Conservation (phyloP, 805 yeast species). For the Millerago galiae region DNA sequence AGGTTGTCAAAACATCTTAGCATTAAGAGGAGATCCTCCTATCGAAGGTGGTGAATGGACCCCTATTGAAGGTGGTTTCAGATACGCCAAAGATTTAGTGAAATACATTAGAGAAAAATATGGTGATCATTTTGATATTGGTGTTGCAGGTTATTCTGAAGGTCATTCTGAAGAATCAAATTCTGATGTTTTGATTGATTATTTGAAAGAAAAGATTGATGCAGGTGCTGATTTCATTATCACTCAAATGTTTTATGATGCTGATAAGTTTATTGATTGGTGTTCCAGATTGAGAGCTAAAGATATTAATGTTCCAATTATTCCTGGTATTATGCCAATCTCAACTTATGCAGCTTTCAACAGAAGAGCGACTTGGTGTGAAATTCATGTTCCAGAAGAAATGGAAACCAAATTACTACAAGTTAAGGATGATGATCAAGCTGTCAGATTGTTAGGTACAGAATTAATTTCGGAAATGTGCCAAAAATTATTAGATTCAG, state of each 20-base stretch:
- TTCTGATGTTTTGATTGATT: constrained; percentile 44
- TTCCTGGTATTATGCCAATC: constrained; percentile 98
- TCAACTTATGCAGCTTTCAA: constrained; percentile 90
- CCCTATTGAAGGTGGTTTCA: constrained; percentile 67
- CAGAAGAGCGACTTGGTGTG: constrained; percentile 94
- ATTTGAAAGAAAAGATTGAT: constrained; percentile 82
- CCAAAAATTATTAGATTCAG: constrained; percentile 57
- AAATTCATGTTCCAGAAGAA: constrained; percentile 68
- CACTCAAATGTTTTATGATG: constrained; percentile 97
- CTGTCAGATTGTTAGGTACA: constrained; percentile 82
- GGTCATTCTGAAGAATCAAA: constrained; percentile 85
- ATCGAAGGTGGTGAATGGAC: constrained; percentile 44
- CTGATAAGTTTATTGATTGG: constrained; percentile 79
- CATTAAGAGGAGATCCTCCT: constrained; percentile 95
- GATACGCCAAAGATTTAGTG: constrained; percentile 83
- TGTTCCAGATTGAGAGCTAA: constrained; percentile 58
- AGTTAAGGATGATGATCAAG: constrained; percentile 82
- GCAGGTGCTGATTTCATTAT: constrained; percentile 92
- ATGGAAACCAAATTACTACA: constrained; percentile 70
- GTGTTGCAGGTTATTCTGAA: constrained; percentile 97
- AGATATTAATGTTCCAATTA: constrained; percentile 80
- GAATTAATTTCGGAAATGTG: constrained; percentile 83
- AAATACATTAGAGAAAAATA: constrained; percentile 65
- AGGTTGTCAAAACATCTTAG: constrained; percentile 93
- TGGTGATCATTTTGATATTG: constrained; percentile 88